Percentiles rank a stretch among this genome's conserved stretches.
Evolutionary conservation across 192 early-diverging fungal genomes (phyloP).

Genomic region (Coemansia sp.): DNA sequence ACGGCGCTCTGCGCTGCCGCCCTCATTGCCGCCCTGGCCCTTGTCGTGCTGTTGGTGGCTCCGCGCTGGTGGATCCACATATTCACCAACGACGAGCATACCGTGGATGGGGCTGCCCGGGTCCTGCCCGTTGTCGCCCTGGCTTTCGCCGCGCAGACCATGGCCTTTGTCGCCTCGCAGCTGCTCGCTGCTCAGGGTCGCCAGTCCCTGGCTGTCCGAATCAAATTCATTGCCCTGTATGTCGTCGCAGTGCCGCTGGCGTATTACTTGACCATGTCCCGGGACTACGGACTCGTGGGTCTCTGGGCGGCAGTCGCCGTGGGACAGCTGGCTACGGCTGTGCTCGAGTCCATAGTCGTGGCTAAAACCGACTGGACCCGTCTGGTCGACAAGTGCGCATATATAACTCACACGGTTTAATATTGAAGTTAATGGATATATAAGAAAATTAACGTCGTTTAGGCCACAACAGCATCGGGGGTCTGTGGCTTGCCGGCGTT

Average conservation of each 20-base stretch:
- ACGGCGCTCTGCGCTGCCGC: conserved; percentile 8
- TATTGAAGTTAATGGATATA: not conserved
- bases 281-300: conserved; percentile 59
- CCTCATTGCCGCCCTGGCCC: conserved; percentile 26
- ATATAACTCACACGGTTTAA: conserved; percentile 2
- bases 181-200: conserved; percentile 56
- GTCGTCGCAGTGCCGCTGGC: conserved; percentile 57
- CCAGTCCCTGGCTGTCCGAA: conserved; percentile 53
- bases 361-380: conserved; percentile 33
- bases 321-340: conserved; percentile 33
- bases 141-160: conserved; percentile 38
- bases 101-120: conserved; percentile 3
- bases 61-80: conserved; percentile 49
- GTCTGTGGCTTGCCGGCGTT: conserved; percentile 18
- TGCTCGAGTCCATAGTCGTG: conserved; percentile 21
- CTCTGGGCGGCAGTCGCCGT: conserved; percentile 63
- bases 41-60: conserved; percentile 27
- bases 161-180: conserved; percentile 62
- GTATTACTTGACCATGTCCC: conserved; percentile 53
- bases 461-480: conserved; percentile 6
- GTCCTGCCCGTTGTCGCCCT: conserved; percentile 22
- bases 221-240: conserved; percentile 55
- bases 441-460: not conserved
- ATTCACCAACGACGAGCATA: conserved; percentile 44
- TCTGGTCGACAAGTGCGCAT: conserved; percentile 27